Evolutionary conservation across 2,329 filamentous ascomycete genomes (phyloP), one percentile per base, ranked within the genome.

Genomic region (Penicillium sp.): DNA sequence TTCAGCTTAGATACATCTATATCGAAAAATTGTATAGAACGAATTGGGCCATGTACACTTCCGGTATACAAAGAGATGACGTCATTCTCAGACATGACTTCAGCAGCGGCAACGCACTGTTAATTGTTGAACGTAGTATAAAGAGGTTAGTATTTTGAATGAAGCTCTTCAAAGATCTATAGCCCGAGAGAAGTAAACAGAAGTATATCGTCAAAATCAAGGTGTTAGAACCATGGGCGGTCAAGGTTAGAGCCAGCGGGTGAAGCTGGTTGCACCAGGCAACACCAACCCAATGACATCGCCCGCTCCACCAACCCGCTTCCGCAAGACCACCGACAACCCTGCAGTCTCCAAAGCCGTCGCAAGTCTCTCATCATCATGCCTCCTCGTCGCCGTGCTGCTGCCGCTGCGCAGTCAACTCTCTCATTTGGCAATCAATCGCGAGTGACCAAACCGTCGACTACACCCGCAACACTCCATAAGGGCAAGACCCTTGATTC

Each of bases 401-500:
- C 66, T 45, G 62, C 70, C 53, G 65, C 75, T 38, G 70, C 74
- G 51, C 82, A 85, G 69, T 75, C 80, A 7, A 85, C 81, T n/a
- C 80, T 87, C 61, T 81, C 83, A 36, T 87, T 88, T 74, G 79
- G 82, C 60, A 74, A 76, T 55, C 75, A 78, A 56, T 75, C 77
- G 34, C 78, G 79, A 71, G 77, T 87, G 61, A 85, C 83, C 49
- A 87, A 87, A 69, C 74, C 81, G 42, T 65, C 75, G 38, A 70
- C 52, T 51, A 67, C 56, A 47, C 59, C 65, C n/a, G 58, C 66
- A 49, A 64, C 64, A 42, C 65, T 62, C 12, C 61, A 73, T 39
- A 66, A 64, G 59, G 62, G 52, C 54, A 74, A 73, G 53, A 62
- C 58, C 42, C 53, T 67, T 45, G 62, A 73, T 53, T 54, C 69